Evolutionary conservation across 306 rosid species (phyloP).

Genomic region (barrel medic (Medicago truncatula)): MtrunA17r5.0-ANR NC_053044.1:54181501-54182000

Average conservation of each 20-base stretch:
- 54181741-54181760: not conserved
- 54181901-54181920: no score
- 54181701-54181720: not conserved
- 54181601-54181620: not conserved
- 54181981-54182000: no score
- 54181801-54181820: no score
- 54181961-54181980: no score
- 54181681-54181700: not conserved
- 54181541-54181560: not conserved
- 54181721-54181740: not conserved
- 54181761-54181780: not conserved
- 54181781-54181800: no score
- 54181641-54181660: not conserved
- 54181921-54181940: no score
- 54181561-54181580: not conserved
- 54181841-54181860: no score
- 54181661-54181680: not conserved
- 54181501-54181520: not conserved
- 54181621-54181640: not conserved
- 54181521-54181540: not conserved
- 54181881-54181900: no score
- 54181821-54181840: no score
- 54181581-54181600: not conserved
- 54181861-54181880: no score
- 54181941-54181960: no score